Evolutionary conservation across 176 grass and related monocot species (phyloP).

Genomic region (Cenchrus americanus): DNA sequence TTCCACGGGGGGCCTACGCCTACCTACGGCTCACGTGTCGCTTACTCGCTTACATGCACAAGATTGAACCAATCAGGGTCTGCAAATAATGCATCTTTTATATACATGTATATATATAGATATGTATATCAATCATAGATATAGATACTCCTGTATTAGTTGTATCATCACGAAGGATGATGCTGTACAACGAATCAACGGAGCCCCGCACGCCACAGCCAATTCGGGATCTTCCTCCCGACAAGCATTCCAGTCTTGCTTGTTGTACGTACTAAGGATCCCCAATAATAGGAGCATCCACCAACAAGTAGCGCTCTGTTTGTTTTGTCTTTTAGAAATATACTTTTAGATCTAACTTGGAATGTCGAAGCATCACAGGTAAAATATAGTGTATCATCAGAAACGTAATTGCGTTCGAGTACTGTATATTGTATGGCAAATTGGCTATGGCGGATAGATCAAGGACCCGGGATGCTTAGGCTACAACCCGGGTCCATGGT

Average conservation of each 20-base stretch:
- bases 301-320: not conserved
- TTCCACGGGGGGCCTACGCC: conserved; percentile 2
- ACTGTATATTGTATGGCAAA: too few species aligned
- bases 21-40: conserved; percentile 33
- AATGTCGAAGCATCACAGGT: not conserved
- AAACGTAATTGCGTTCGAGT: not conserved
- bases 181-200: conserved; percentile 11
- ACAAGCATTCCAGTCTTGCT: conserved; percentile 21
- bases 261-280: not conserved
- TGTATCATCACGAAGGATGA: conserved; percentile 10
- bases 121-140: not conserved
- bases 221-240: not conserved
- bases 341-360: not conserved
- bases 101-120: not conserved
- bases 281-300: not conserved
- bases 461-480: too few species aligned
- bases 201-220: conserved; percentile 15
- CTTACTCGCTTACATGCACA: not conserved
- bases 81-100: conserved; percentile 9
- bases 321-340: not conserved
- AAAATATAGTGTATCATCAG: too few species aligned
- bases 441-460: too few species aligned
- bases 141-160: not conserved
- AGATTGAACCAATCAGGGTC: not conserved
- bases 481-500: too few species aligned